phyloP scores from a whole-genome alignment of 352 stramenopile genomes.

The Detonula confervacea region DNA sequence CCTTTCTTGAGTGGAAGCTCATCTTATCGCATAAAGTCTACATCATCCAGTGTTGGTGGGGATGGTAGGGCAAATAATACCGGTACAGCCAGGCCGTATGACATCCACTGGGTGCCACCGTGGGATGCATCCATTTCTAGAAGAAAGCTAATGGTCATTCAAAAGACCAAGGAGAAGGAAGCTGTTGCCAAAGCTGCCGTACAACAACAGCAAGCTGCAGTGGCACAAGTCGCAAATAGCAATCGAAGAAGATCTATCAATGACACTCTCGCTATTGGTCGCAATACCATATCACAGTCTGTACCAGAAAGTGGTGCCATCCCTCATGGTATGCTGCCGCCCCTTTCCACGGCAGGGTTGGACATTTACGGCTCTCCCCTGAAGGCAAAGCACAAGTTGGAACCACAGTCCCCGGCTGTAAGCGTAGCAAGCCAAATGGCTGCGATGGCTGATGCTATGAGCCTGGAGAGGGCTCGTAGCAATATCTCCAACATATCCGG shows the following conservation, averaged over 20 bases:
- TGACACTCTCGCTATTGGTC: too few relatives aligned
- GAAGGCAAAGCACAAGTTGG: constrained; percentile 25
- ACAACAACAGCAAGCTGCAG: constrained; percentile 9
- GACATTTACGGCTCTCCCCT: too few relatives aligned
- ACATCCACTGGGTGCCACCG: constrained; percentile 74
- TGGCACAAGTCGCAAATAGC: too few relatives aligned
- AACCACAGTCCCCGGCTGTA: constrained; percentile 16
- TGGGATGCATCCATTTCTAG: constrained; percentile 75
- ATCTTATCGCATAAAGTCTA: constrained; percentile 28
- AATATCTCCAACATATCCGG: too few relatives aligned
- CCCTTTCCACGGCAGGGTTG: too few relatives aligned
- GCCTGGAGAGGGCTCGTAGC: constrained; percentile 20
- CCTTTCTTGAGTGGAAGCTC: constrained; percentile 73
- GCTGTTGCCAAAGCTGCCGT: too few relatives aligned
- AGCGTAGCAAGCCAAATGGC: constrained; percentile 44
- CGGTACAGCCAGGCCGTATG: constrained; percentile 54
- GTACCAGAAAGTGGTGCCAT: too few relatives aligned
- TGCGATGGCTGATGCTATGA: constrained; percentile 54
- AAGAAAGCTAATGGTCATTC: constrained; percentile 66
- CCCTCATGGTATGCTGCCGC: too few relatives aligned
- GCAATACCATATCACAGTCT: too few relatives aligned
- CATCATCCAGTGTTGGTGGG: background rate
- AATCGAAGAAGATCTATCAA: too few relatives aligned
- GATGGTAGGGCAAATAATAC: too few relatives aligned
- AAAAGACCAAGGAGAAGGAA: constrained; percentile 51